A percentile compares a stretch with the other conserved stretches of the same genome.
Evolutionary conservation across 805 yeast genomes (phyloP).

Genomic region (Lachancea meyersii): DNA sequence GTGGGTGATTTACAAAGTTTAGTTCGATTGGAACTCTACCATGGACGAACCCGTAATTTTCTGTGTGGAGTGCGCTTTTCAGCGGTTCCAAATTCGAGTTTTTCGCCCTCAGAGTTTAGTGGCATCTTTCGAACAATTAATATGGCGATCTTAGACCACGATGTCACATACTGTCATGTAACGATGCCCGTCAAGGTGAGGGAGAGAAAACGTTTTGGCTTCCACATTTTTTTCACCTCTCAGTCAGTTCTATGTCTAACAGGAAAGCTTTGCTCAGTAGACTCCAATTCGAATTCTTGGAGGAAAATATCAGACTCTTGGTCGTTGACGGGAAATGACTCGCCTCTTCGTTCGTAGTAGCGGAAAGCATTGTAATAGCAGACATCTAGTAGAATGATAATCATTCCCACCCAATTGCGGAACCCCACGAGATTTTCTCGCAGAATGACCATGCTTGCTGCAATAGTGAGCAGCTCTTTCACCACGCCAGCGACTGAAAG

Average conservation of each 20-base stretch:
- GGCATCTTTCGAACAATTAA: no score
- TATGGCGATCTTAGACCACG: no score
- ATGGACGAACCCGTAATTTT: no score
- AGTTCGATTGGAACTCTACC: no score
- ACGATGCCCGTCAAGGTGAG: no score
- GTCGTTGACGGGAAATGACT: not conserved
- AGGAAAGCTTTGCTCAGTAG: not conserved
- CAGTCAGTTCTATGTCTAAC: not conserved
- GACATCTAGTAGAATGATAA: conserved; percentile 71
- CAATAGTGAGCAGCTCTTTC: conserved; percentile 82
- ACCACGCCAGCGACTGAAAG: conserved; percentile 87
- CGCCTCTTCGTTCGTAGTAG: conserved; percentile 22
- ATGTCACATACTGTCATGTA: no score
- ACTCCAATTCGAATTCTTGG: conserved; percentile 12
- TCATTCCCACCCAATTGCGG: conserved; percentile 67
- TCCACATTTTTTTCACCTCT: no score
- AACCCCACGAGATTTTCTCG: conserved; percentile 59
- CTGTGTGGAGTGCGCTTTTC: no score
- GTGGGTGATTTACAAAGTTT: no score
- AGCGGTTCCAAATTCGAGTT: no score
- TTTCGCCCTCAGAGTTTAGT: no score
- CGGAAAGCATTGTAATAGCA: conserved; percentile 75
- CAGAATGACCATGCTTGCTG: conserved; percentile 59
- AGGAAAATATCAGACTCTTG: conserved; percentile 9
- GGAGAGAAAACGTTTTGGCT: no score